These are phyloP conservation scores for Vigna reflexopilosa DNA, from an alignment of 306 rosid genomes.

Conservation along the genomic window DNA sequence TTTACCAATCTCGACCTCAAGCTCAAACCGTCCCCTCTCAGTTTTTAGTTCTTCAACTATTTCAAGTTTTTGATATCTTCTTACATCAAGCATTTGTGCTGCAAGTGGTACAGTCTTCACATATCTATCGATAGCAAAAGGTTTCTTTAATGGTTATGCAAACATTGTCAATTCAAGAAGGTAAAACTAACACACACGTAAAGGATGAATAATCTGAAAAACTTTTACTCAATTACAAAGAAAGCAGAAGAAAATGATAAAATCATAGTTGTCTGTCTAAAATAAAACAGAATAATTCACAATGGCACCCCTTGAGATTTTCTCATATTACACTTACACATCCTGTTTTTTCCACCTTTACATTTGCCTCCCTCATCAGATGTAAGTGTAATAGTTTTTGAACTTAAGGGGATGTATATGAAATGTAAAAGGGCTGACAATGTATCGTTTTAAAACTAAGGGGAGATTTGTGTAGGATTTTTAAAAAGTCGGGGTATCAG, in stretches of 20 bases:
- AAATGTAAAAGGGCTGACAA: no score
- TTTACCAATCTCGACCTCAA: constrained; percentile 93
- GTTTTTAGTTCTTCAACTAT: constrained; percentile 72
- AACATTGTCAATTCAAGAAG: constrained; percentile 29
- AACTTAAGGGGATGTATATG: no score
- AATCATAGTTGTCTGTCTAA: not conserved
- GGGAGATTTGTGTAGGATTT: no score
- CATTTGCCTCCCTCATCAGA: no score
- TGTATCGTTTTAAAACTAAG: no score
- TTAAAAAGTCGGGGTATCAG: no score
- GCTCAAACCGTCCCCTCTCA: constrained; percentile 72
- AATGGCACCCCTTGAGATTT: no score
- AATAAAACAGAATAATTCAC: not conserved
- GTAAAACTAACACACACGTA: constrained; percentile 29
- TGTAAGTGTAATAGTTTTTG: no score
- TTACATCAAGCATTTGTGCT: constrained; percentile 89
- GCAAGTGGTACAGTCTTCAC: constrained; percentile 97
- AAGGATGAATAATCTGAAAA: constrained; percentile 23
- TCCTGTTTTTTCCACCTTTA: no score
- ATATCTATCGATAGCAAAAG: constrained; percentile 64
- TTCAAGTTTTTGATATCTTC: constrained; percentile 88
- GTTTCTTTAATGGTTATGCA: constrained; percentile 19
- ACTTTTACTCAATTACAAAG: constrained; percentile 7
- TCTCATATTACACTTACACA: no score
- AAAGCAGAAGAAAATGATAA: not conserved